phyloP scores from a whole-genome alignment of 2,329 filamentous ascomycete genomes.

The Apiospora koreana region DNA sequence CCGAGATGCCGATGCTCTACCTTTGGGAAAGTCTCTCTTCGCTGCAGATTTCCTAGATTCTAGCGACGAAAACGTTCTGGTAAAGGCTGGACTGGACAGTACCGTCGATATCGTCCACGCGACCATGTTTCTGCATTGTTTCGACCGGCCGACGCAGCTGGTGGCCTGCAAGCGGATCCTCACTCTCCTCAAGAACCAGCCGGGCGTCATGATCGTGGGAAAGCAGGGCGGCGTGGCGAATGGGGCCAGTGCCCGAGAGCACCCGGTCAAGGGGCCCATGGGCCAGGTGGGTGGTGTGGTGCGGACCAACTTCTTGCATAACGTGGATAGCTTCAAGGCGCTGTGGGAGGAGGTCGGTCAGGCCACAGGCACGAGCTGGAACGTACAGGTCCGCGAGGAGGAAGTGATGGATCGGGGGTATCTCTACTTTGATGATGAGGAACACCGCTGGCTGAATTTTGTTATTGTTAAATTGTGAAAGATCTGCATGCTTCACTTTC shows the following conservation, averaged over 20 bases:
- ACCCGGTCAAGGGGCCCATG: slow-evolving; percentile 7
- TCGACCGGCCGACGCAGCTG: slow-evolving; percentile 7
- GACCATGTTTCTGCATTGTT: slow-evolving; percentile 12
- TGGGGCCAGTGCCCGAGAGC: not conserved
- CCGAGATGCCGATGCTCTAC: not conserved
- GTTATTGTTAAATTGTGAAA: not conserved
- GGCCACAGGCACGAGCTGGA: not conserved
- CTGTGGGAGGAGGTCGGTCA: slow-evolving; percentile 7
- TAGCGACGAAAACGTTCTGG: not conserved
- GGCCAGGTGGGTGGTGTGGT: not conserved
- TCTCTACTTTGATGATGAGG: slow-evolving; percentile 1
- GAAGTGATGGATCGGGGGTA: not conserved
- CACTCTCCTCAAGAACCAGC: not conserved
- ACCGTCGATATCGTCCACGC: not conserved
- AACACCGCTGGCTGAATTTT: slow-evolving; percentile 10
- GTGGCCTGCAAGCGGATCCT: not conserved
- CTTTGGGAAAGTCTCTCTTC: not conserved
- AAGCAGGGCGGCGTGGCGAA: not conserved
- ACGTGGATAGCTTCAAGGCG: slow-evolving; percentile 1
- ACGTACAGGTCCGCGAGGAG: not conserved
- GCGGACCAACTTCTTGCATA: slow-evolving; percentile 7
- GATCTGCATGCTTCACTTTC: not conserved
- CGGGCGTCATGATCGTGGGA: not conserved
- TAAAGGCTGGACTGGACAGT: not conserved
- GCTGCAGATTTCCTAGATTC: slow-evolving; percentile 6